Percentiles rank a stretch among this genome's conserved stretches.
Conservation (phyloP, 2,329 filamentous ascomycete species). For the Exophiala viscosa region DNA sequence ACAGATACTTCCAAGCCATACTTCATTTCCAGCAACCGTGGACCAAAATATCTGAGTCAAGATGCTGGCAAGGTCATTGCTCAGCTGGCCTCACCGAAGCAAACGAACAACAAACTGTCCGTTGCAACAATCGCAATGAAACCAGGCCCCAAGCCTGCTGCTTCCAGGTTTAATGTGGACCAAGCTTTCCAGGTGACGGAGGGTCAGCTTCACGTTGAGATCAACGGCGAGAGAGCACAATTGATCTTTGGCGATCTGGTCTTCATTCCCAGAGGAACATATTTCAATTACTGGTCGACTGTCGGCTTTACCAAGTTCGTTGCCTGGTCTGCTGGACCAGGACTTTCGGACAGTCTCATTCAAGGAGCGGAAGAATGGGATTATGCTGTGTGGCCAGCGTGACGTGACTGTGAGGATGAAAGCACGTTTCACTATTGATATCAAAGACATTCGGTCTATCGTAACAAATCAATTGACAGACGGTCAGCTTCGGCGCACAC, state of each 20-base stretch:
- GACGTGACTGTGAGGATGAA: neutral
- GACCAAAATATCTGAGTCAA: conserved; percentile 22
- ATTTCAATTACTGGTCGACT: conserved; percentile 20
- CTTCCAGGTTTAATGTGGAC: conserved; percentile 9
- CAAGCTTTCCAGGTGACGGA: conserved; percentile 24
- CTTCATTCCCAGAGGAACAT: conserved; percentile 20
- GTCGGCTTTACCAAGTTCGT: conserved; percentile 22
- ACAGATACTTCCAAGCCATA: conserved; percentile 13
- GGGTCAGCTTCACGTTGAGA: conserved; percentile 19
- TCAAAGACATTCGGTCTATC: neutral
- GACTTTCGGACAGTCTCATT: conserved; percentile 18
- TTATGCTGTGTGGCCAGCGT: conserved; percentile 19
- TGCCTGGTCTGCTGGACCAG: conserved; percentile 16
- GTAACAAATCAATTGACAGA: neutral
- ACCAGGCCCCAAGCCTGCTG: conserved; percentile 1
- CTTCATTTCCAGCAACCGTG: conserved; percentile 24
- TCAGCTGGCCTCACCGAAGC: conserved; percentile 16
- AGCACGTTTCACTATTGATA: neutral
- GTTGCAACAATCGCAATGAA: conserved; percentile 21
- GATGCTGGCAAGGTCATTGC: conserved; percentile 11
- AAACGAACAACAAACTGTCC: conserved; percentile 17
- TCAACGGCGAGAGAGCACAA: conserved; percentile 13
- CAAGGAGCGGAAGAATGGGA: conserved; percentile 9
- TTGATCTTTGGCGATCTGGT: conserved; percentile 22
- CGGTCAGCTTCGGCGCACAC: too few relatives aligned